Conservation (phyloP, 139 green algal genomes). For the Micractinium sp. region DNA sequence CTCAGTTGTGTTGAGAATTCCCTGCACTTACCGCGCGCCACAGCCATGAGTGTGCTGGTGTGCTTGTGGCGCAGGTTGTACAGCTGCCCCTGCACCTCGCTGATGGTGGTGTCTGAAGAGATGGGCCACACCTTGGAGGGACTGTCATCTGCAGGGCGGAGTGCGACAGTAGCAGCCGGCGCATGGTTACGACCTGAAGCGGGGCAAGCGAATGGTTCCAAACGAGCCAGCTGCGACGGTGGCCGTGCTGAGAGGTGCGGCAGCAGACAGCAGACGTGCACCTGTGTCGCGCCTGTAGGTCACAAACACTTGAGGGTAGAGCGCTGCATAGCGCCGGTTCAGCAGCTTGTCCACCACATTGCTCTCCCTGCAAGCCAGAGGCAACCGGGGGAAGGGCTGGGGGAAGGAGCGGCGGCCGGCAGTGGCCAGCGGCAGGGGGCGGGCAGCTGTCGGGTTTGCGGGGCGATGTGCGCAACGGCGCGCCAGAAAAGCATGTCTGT, state of each 20-base stretch:
- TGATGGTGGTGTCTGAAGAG: slow-evolving; percentile 7
- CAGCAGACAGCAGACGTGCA: background rate
- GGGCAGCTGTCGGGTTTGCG: background rate
- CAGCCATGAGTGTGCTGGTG: slow-evolving; percentile 46
- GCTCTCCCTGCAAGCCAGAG: slow-evolving; percentile 16
- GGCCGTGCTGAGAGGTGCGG: background rate
- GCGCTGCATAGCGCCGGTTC: slow-evolving; percentile 45
- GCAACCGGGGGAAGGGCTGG: background rate
- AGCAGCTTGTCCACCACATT: slow-evolving; percentile 42
- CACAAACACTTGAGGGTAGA: slow-evolving; percentile 32
- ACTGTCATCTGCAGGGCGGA: background rate
- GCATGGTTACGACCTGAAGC: no score
- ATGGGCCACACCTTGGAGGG: slow-evolving; percentile 48
- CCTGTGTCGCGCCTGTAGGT: slow-evolving; percentile 41
- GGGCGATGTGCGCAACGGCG: background rate
- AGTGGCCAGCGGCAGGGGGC: background rate
- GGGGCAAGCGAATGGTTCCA: background rate
- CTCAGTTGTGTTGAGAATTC: no score
- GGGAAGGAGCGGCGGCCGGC: background rate
- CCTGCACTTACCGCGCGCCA: slow-evolving; percentile 30
- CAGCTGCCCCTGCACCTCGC: background rate
- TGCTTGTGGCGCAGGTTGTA: slow-evolving; percentile 43
- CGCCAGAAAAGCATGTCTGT: background rate
- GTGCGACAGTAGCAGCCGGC: background rate
- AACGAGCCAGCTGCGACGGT: background rate